phyloP scores from a whole-genome alignment of 202 grass and related monocot genomes.

The Brachypodium distachyon region DNA sequence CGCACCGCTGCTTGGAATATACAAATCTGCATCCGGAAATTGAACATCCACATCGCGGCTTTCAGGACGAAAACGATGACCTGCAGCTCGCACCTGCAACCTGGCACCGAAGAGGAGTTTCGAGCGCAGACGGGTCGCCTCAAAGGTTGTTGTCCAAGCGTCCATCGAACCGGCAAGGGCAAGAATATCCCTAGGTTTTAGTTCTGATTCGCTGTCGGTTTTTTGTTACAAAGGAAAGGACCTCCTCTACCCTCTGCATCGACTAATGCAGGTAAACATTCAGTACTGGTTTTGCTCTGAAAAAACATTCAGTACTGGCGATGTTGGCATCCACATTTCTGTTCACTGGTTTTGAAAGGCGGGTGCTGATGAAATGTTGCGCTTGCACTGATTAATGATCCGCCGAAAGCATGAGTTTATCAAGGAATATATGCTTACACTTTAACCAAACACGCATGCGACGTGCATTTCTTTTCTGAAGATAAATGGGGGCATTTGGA shows the following conservation, averaged over 20 bases:
- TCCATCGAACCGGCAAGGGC: background rate
- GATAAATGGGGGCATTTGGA: background rate
- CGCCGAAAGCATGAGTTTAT: constrained; percentile 6
- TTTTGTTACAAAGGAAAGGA: background rate
- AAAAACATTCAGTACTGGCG: background rate
- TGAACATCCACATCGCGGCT: background rate
- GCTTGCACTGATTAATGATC: too few species aligned
- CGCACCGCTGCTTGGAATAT: constrained; percentile 16
- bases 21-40: background rate
- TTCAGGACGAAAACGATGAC: constrained; percentile 16
- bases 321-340: background rate
- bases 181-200: constrained; percentile 4
- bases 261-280: background rate
- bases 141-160: background rate
- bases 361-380: background rate
- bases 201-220: background rate
- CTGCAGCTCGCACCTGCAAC: background rate
- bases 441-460: background rate
- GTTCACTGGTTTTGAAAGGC: background rate
- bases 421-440: constrained; percentile 1
- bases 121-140: background rate
- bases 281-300: too few species aligned
- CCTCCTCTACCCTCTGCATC: background rate
- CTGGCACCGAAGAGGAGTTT: background rate
- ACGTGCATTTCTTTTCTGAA: background rate